phyloP scores from a whole-genome alignment of 768 basidiomycete species.

The Serendipita indica region DNA sequence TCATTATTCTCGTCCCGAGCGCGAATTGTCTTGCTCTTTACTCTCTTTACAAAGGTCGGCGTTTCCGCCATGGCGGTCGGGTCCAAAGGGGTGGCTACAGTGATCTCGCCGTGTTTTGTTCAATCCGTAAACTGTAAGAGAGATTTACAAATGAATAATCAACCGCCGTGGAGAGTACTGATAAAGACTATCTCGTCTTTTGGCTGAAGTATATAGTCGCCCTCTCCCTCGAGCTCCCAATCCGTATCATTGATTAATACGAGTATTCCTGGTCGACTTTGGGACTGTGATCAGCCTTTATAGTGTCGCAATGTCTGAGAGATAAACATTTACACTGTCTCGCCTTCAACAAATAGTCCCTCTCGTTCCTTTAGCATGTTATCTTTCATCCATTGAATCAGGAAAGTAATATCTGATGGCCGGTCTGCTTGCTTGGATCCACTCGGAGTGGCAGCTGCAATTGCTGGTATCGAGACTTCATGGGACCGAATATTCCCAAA shows the following conservation, averaged over 20 bases:
- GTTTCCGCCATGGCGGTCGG: background rate
- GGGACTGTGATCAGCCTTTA: slow-evolving; percentile 9
- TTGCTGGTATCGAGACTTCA: slow-evolving; percentile 35
- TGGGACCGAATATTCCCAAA: slow-evolving; percentile 59
- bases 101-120: too few species aligned
- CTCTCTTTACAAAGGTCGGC: background rate
- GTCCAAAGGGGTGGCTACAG: too few species aligned
- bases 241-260: slow-evolving; percentile 96
- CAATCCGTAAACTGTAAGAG: too few species aligned
- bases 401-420: slow-evolving; percentile 50
- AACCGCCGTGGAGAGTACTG: slow-evolving; percentile 89
- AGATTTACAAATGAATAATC: too few species aligned
- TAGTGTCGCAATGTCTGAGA: background rate
- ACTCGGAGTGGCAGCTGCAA: slow-evolving; percentile 23
- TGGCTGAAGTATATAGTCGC: slow-evolving; percentile 60
- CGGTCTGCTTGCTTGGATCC: slow-evolving; percentile 13
- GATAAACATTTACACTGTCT: slow-evolving; percentile 50
- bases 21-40: slow-evolving; percentile 5
- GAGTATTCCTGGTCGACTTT: slow-evolving; percentile 86
- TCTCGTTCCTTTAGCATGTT: slow-evolving; percentile 68
- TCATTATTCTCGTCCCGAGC: background rate
- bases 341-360: slow-evolving; percentile 79
- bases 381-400: slow-evolving; percentile 65
- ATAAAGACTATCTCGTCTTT: slow-evolving; percentile 93
- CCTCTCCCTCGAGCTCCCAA: slow-evolving; percentile 95